Conservation (phyloP, 345 rosid genomes). For the Salix purpurea region DNA sequence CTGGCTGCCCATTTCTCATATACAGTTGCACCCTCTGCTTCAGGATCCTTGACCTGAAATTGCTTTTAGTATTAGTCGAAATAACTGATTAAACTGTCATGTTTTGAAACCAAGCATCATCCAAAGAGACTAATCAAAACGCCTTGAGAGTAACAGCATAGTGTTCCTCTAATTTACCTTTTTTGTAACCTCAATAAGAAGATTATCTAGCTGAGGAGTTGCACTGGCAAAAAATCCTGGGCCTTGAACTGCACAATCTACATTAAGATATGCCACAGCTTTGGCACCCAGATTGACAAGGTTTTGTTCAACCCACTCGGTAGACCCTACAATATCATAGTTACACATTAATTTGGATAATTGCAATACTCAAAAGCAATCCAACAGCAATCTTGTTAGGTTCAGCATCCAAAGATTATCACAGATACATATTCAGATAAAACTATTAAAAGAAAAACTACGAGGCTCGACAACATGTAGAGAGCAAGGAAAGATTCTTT, state of each 20-base stretch:
- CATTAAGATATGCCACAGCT: slow-evolving; percentile 88
- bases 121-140: background rate
- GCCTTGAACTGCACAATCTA: slow-evolving; percentile 99
- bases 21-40: slow-evolving; percentile 45
- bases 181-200: slow-evolving; percentile 66
- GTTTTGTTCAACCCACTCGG: slow-evolving; percentile 98
- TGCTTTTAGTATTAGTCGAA: background rate
- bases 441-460: background rate
- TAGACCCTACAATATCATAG: slow-evolving; percentile 57
- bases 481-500: background rate
- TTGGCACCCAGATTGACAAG: slow-evolving; percentile 69
- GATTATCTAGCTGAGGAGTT: slow-evolving; percentile 82
- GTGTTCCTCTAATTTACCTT: slow-evolving; percentile 37
- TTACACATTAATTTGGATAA: background rate
- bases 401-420: background rate
- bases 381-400: background rate
- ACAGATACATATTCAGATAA: background rate
- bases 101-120: background rate
- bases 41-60: slow-evolving; percentile 79
- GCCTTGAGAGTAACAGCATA: background rate
- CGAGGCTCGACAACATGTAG: background rate
- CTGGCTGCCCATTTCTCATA: slow-evolving; percentile 59
- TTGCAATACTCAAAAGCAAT: background rate
- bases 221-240: slow-evolving; percentile 78
- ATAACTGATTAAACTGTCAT: background rate